Base-by-base conservation (phyloP, 139 green algal genomes). In the Mesotaenium endlicherianum region DNA sequence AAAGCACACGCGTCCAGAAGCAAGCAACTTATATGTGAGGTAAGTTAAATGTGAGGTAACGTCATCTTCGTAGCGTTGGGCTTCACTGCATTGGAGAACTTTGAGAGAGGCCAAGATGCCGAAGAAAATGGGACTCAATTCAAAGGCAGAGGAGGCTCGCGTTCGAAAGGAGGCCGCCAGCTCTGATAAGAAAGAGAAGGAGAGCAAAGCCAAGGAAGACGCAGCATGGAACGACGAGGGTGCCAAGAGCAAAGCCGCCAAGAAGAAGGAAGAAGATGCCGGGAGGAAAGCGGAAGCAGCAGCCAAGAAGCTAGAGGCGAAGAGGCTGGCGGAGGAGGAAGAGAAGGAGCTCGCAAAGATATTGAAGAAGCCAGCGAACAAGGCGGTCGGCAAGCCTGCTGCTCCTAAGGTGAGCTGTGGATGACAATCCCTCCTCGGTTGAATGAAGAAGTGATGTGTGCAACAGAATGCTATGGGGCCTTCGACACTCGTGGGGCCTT, bases 211-310 rank as follows among this genome's bases (percentile, higher is more conserved):
- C n/a, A 87, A 87, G 80, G 82, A 87, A n/a, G 82, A 87, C 30
- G 79, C 78, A 36, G 31, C 11, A 38, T 87, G 82, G 82, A 30
- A 41, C 17, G 82, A 55, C 14, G 79, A 87, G 8, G 82, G 45
- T 2, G 26, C 57, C 3, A 88, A 88, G 20, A 69, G 31, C 78
- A 89, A 89, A n/a, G 82, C 1, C 34, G n/a, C 77, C n/a, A 88
- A 84, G 53, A 87, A 89, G 20, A 87, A 87, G 80, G 64, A 87
- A 42, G 82, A 87, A 82, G 79, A 87, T 20, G 82, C 55, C 31
- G 14, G 30, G 57, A 87, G 86, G 59, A 86, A 34, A 45, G 41
- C 1, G 26, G 82, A 87, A 64, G 38, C 78, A 26, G 44, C 42
- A 3, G 50, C 41, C 30, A 87, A 87, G 41, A 81, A 82, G 36